These are phyloP conservation scores for Heterobasidion parviporum DNA, from an alignment of 1,284 basidiomycete species.

Conservation along the genomic window DNA sequence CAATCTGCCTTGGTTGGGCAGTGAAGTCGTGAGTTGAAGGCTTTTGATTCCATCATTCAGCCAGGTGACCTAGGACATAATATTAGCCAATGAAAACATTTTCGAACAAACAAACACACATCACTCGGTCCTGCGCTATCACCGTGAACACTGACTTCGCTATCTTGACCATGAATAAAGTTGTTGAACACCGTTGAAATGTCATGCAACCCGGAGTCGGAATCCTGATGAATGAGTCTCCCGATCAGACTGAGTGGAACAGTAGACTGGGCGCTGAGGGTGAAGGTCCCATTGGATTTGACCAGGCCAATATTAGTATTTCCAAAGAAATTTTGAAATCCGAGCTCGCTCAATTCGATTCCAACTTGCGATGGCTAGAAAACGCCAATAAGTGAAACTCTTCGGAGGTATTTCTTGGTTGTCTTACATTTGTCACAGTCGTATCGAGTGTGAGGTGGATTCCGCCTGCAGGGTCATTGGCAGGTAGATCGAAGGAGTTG, in stretches of 20 bases:
- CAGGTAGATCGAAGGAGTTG: constrained; percentile 65
- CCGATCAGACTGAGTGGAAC: constrained; percentile 52
- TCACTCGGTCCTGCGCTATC: constrained; percentile 54
- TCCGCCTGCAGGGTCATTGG: constrained; percentile 69
- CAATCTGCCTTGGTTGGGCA: constrained; percentile 60
- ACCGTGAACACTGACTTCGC: constrained; percentile 54
- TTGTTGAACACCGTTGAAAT: constrained; percentile 69
- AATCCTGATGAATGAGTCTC: constrained; percentile 56
- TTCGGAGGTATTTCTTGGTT: background rate
- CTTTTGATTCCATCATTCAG: constrained; percentile 68
- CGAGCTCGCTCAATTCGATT: constrained; percentile 55
- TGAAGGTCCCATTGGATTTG: constrained; percentile 40
- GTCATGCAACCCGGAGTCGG: constrained; percentile 41
- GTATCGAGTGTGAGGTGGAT: constrained; percentile 63
- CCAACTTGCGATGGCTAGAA: constrained; percentile 70
- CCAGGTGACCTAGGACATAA: constrained; percentile 50
- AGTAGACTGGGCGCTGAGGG: constrained; percentile 47
- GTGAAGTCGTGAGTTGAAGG: constrained; percentile 49
- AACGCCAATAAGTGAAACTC: too few relatives aligned
- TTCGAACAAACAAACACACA: constrained; percentile 24
- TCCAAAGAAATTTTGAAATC: constrained; percentile 52
- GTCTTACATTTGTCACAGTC: constrained; percentile 50
- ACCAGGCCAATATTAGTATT: constrained; percentile 55
- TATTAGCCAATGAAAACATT: background rate
- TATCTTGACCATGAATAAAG: constrained; percentile 64